phyloP scores from a whole-genome alignment of 2,329 filamentous ascomycete genomes.

The Stylonectria norvegica region DNA sequence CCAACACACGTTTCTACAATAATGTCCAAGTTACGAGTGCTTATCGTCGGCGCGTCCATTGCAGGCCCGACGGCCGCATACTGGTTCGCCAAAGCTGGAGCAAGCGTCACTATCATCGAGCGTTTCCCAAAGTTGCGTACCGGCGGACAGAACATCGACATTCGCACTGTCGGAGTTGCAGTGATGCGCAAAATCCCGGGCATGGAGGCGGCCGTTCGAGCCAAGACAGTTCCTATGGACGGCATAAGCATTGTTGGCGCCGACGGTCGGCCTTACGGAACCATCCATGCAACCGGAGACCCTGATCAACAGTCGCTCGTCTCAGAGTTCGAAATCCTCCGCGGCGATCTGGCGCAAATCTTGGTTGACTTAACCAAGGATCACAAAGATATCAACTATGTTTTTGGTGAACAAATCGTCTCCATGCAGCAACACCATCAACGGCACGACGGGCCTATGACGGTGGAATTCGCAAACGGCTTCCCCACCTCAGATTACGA shows the following conservation, averaged over 20 bases:
- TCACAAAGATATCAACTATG: constrained; percentile 30
- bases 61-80: constrained; percentile 30
- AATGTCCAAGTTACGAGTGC: constrained; percentile 22
- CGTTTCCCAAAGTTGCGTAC: constrained; percentile 32
- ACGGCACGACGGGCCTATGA: constrained; percentile 26
- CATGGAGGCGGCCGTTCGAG: constrained; percentile 35
- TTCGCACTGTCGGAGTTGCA: constrained; percentile 35
- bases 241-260: constrained; percentile 41
- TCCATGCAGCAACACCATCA: constrained; percentile 32
- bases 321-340: constrained; percentile 52
- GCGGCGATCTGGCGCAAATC: constrained; percentile 44
- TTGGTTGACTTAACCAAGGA: constrained; percentile 36
- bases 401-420: constrained; percentile 32
- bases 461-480: constrained; percentile 40
- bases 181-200: constrained; percentile 39
- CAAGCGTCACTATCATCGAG: constrained; percentile 38
- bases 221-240: constrained; percentile 32
- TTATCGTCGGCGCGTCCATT: constrained; percentile 32
- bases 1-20: not conserved
- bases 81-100: constrained; percentile 29
- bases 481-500: constrained; percentile 38
- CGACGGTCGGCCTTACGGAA: constrained; percentile 35
- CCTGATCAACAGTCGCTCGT: constrained; percentile 42
- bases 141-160: constrained; percentile 37
- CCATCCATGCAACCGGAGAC: constrained; percentile 32